phyloP scores from a whole-genome alignment of 495 filamentous ascomycete genomes.

The Penicillium simplicissimum region DNA sequence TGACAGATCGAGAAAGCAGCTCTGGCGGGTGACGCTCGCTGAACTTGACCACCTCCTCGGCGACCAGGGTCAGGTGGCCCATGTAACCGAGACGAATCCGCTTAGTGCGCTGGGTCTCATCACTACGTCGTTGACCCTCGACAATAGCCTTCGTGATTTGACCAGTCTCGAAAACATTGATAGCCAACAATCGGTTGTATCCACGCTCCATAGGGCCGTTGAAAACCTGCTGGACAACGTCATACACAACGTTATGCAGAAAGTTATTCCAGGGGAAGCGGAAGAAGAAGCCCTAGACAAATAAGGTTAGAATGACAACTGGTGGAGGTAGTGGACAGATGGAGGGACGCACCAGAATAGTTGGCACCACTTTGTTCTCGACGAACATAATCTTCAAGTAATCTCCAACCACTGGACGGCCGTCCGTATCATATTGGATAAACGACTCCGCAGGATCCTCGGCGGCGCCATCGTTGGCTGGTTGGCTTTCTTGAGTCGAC shows the following conservation, averaged over 20 bases:
- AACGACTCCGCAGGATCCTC: slow-evolving; percentile 41
- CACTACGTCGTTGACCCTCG: slow-evolving; percentile 82
- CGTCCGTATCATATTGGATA: slow-evolving; percentile 63
- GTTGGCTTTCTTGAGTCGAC: slow-evolving; percentile 19
- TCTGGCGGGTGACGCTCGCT: slow-evolving; percentile 92
- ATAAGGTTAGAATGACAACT: slow-evolving; percentile 6
- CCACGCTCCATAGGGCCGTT: slow-evolving; percentile 97
- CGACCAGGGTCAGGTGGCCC: slow-evolving; percentile 96
- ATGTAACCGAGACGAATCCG: slow-evolving; percentile 97
- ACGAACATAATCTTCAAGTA: slow-evolving; percentile 97
- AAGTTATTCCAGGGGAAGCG: slow-evolving; percentile 99
- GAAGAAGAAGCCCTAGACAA: slow-evolving; percentile 85
- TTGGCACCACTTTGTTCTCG: slow-evolving; percentile 89
- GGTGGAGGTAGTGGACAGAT: background rate
- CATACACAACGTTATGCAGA: slow-evolving; percentile 98
- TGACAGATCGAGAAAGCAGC: slow-evolving; percentile 75
- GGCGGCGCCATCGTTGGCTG: slow-evolving; percentile 31
- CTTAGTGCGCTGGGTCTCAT: slow-evolving; percentile 74
- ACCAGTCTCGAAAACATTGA: slow-evolving; percentile 88
- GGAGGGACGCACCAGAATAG: slow-evolving; percentile 73
- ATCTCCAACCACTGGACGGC: slow-evolving; percentile 92
- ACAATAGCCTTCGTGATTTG: slow-evolving; percentile 90
- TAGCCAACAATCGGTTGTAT: slow-evolving; percentile 88
- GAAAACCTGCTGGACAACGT: slow-evolving; percentile 98
- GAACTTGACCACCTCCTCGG: slow-evolving; percentile 98